phyloP scores from a whole-genome alignment of 2,329 filamentous ascomycete genomes.

The Allantophomopsis cytisporea region DNA sequence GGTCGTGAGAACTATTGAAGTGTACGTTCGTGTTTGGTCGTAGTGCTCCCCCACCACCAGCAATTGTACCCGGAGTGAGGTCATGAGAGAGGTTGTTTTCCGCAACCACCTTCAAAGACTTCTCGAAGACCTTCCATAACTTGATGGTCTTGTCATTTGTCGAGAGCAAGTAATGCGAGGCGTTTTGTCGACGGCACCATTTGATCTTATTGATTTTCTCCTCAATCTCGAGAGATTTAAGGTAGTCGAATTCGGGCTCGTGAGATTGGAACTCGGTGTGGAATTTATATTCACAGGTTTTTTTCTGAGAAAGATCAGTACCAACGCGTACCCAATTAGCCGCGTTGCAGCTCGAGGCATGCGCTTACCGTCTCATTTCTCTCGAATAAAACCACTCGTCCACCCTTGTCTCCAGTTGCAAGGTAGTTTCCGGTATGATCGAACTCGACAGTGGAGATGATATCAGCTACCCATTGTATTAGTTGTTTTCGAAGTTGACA shows the following conservation, averaged over 20 bases:
- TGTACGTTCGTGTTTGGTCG: constrained; percentile 56
- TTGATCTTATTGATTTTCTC: constrained; percentile 99
- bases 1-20: constrained; percentile 68
- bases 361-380: constrained; percentile 78
- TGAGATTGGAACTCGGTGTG: constrained; percentile 99
- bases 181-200: constrained; percentile 96
- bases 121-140: constrained; percentile 99
- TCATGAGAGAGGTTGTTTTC: constrained; percentile 98
- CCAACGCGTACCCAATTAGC: too few relatives aligned
- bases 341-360: not conserved
- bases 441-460: constrained; percentile 85
- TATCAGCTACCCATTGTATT: constrained; percentile 49
- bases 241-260: constrained; percentile 97
- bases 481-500: too few relatives aligned
- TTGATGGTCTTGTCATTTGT: constrained; percentile 99
- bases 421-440: constrained; percentile 84
- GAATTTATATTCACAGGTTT: constrained; percentile 99
- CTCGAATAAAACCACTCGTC: constrained; percentile 75
- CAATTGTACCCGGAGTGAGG: constrained; percentile 59
- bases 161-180: constrained; percentile 93
- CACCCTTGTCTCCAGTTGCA: constrained; percentile 81
- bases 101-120: constrained; percentile 95
- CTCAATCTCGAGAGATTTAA: constrained; percentile 98
- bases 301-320: constrained; percentile 53
- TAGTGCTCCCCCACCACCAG: constrained; percentile 63